These are phyloP conservation scores for Centrapalus pauciflorus DNA, from an alignment of 129 eudicot genomes.

Conservation along the genomic window DNA sequence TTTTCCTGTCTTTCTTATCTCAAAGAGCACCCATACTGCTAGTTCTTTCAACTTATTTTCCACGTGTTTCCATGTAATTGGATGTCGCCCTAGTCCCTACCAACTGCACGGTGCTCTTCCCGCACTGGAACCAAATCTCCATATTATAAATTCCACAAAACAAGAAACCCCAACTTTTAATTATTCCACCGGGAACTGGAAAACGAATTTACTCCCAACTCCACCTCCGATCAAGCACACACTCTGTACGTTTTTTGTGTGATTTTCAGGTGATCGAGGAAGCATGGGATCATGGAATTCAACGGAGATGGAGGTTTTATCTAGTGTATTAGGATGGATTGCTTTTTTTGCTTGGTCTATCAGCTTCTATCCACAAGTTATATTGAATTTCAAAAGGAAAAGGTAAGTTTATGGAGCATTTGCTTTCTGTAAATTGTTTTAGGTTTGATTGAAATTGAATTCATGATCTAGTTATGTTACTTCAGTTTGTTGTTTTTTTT, in stretches of 20 bases:
- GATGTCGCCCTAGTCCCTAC: background rate
- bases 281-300: slow-evolving; percentile 84
- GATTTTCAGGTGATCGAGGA: background rate
- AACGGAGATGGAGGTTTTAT: slow-evolving; percentile 49
- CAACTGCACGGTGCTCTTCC: background rate
- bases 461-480: background rate
- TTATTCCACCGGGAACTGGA: background rate
- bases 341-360: slow-evolving; percentile 87
- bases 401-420: slow-evolving; percentile 34
- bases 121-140: slow-evolving; percentile 3
- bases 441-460: background rate
- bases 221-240: background rate
- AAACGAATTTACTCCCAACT: background rate
- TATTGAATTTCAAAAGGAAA: slow-evolving; percentile 79
- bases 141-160: slow-evolving; percentile 4
- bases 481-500: too few species aligned
- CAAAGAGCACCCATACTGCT: background rate
- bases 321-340: slow-evolving; percentile 68
- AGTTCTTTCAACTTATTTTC: background rate
- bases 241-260: background rate
- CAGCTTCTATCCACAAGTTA: slow-evolving; percentile 88
- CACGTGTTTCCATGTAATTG: slow-evolving; percentile 14
- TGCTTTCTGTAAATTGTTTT: background rate
- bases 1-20: slow-evolving; percentile 6
- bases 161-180: slow-evolving; percentile 10